These are phyloP conservation scores for Trichophyton schoenleinii DNA, from an alignment of 2,329 filamentous ascomycete species.

Conservation along the genomic window DNA sequence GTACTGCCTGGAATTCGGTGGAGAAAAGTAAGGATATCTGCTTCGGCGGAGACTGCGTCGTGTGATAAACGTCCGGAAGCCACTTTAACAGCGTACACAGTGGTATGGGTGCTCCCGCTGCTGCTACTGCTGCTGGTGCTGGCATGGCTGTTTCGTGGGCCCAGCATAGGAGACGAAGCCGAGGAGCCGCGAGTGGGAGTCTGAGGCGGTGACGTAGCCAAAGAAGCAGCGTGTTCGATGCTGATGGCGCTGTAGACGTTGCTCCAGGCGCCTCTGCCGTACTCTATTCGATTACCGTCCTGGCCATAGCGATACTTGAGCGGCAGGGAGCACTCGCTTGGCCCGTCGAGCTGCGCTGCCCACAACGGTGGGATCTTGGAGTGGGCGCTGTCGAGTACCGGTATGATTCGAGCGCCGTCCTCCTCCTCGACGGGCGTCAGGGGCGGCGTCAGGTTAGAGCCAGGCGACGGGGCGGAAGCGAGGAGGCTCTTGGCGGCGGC, in stretches of 20 bases:
- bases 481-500: constrained; percentile 7
- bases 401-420: not conserved
- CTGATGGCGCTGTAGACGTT: constrained; percentile 32
- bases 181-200: constrained; percentile 22
- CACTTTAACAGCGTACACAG: constrained; percentile 34
- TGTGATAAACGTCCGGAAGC: constrained; percentile 31
- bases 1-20: constrained; percentile 23
- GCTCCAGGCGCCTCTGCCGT: constrained; percentile 37
- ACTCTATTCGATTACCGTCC: constrained; percentile 24
- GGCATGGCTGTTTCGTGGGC: not conserved
- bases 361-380: not conserved
- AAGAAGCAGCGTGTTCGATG: not conserved
- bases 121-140: not conserved
- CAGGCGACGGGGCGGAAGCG: constrained; percentile 1
- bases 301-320: constrained; percentile 22
- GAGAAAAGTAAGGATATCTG: constrained; percentile 30
- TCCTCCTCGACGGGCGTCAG: constrained; percentile 21
- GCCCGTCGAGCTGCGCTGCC: constrained; percentile 5
- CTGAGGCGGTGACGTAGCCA: constrained; percentile 17
- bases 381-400: not conserved
- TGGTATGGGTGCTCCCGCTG: not conserved
- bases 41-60: constrained; percentile 32
- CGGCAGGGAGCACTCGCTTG: constrained; percentile 23
- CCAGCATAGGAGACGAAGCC: constrained; percentile 9
- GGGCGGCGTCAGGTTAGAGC: constrained; percentile 22